Evolutionary conservation across 2,329 filamentous ascomycete species (phyloP).

Genomic region (Aureobasidium uvarum): DNA sequence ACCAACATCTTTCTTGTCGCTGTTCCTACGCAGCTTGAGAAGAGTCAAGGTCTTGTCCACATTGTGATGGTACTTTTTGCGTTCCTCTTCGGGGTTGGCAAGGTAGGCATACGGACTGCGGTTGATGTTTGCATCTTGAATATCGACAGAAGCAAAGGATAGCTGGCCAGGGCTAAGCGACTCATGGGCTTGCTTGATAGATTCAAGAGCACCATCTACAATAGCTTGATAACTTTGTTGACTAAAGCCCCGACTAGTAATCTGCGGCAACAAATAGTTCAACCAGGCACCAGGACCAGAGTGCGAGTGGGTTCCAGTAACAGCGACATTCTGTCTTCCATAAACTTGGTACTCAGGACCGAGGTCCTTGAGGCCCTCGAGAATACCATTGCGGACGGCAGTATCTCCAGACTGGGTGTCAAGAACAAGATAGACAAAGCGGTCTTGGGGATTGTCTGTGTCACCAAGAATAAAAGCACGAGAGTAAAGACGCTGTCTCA

Average conservation of each 20-base stretch:
- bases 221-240: conserved; percentile 85
- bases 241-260: conserved; percentile 83
- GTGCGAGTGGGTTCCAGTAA: conserved; percentile 92
- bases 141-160: conserved; percentile 65
- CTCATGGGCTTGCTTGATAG: conserved; percentile 77
- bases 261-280: conserved; percentile 90
- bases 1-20: conserved; percentile 73
- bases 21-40: conserved; percentile 66
- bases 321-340: conserved; percentile 74
- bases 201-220: conserved; percentile 78
- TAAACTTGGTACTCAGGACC: conserved; percentile 74
- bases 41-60: conserved; percentile 78
- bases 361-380: conserved; percentile 67
- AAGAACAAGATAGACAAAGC: conserved; percentile 83
- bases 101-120: conserved; percentile 85
- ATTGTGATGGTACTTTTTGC: conserved; percentile 63
- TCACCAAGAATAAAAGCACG: conserved; percentile 85
- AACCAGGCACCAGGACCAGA: conserved; percentile 89
- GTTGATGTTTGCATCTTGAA: conserved; percentile 80
- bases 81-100: conserved; percentile 75
- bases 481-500: conserved; percentile 84
- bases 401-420: conserved; percentile 89
- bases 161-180: conserved; percentile 68
- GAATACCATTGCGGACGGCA: conserved; percentile 80
- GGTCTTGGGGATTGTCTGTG: conserved; percentile 61